Base-by-base conservation (phyloP, 768 basidiomycete species). In the Asterophora parasitica region DNA sequence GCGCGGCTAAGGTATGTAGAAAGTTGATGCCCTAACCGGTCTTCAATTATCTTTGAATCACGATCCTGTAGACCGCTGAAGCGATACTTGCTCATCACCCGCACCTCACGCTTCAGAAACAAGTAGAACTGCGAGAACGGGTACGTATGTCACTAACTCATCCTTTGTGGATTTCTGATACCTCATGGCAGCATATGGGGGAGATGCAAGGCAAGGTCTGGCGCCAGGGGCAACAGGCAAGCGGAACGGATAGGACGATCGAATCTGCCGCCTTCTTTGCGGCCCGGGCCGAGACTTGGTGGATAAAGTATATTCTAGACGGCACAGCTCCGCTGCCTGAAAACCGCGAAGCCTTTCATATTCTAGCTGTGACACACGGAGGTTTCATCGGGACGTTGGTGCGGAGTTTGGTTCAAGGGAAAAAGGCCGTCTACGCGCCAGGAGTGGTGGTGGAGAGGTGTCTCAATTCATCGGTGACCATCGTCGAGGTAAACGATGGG, bases 281-380 rank as follows among this genome's bases (percentile, higher is more conserved):
- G 3, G 60, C 67, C 40, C 77, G 88, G n/a, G 72, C 73, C 13
- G 49, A 74, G 32, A 48, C 57, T 2, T 91, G 88, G 86, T 90
- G 88, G 80, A 66, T 76, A 35, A 59, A 59, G 46, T 63, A 64
- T 23, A 66, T 87, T 42, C 45, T 70, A 19, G 55, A 66, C 10
- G 53, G 51, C 13, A 52, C 61, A 3, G 52, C 57, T 13, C 52
- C 56, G 42, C 48, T 62, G 44, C 52, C 61, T 30, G 47, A 51
- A 35, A 52, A 44, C 17, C 61, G 50, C 39, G 53, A 56, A 15
- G 61, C 73, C 30, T 60, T 63, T 44, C 63, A 73, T 48, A 68
- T 87, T 37, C 70, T 91, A 26, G 74, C 82, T 10, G 76, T 79
- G 49, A 77, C 81, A 34, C 88, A 91, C 47, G 85, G 85, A 2